A percentile compares a stretch with the other conserved stretches of the same genome.
Evolutionary conservation across 257 asterid genomes (phyloP).

Genomic region (Scutellaria barbata): DNA sequence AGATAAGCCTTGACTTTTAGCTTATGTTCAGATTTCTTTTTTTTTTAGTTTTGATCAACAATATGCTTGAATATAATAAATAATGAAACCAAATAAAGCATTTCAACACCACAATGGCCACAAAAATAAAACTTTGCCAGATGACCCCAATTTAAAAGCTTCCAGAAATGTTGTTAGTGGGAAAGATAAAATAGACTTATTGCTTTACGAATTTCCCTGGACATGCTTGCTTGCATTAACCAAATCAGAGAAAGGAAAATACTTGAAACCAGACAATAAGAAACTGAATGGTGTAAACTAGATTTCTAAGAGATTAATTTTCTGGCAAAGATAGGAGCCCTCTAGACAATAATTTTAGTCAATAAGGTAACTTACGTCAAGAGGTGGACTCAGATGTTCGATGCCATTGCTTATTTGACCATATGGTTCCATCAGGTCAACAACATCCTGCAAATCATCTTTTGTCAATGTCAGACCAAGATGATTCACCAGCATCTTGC

Average conservation of each 20-base stretch:
- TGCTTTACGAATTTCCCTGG: not conserved
- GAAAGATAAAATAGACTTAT: conserved; percentile 19
- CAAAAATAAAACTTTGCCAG: not conserved
- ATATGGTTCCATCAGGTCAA: conserved; percentile 95
- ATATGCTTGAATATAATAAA: conserved; percentile 24
- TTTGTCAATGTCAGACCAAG: conserved; percentile 81
- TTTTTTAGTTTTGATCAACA: conserved; percentile 8
- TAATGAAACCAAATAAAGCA: conserved; percentile 18
- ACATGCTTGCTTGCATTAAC: conserved; percentile 21
- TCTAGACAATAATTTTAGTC: conserved; percentile 18
- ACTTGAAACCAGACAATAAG: conserved; percentile 10
- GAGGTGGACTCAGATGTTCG: conserved; percentile 82
- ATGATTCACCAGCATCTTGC: conserved; percentile 84
- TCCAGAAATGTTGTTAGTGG: conserved; percentile 16
- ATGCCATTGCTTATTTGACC: conserved; percentile 85
- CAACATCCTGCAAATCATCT: conserved; percentile 90
- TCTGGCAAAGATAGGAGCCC: conserved; percentile 36
- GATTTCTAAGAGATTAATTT: conserved; percentile 23
- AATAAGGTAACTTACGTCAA: conserved; percentile 63
- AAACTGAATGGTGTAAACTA: not conserved
- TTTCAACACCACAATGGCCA: conserved; percentile 17
- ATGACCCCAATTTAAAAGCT: conserved; percentile 21
- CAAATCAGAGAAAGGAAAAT: not conserved
- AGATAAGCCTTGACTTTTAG: not conserved
- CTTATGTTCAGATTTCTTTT: not conserved